phyloP scores from a whole-genome alignment of 2,329 filamentous ascomycete species.

The Coniochaeta pulveracea region DNA sequence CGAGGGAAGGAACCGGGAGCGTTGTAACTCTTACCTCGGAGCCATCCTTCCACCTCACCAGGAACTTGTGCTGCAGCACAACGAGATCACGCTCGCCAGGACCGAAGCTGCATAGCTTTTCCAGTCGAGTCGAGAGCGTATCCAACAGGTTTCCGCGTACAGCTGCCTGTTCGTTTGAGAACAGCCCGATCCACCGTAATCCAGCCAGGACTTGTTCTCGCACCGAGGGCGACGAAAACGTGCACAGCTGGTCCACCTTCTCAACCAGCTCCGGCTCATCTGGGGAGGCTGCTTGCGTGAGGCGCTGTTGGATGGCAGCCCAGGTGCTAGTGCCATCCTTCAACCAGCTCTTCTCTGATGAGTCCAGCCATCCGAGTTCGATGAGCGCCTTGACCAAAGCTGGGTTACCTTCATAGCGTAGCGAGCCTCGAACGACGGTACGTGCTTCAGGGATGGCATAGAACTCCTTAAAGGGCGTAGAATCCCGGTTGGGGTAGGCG shows the following conservation, averaged over 20 bases:
- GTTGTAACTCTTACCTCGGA: conserved; percentile 15
- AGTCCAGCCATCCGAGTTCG: conserved; percentile 50
- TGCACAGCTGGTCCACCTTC: conserved; percentile 50
- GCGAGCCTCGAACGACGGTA: conserved; percentile 55
- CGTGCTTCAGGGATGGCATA: conserved; percentile 61
- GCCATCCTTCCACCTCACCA: conserved; percentile 55
- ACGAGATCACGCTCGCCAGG: conserved; percentile 52
- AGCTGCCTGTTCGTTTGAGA: conserved; percentile 41
- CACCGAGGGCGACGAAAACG: no score
- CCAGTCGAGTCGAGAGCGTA: conserved; percentile 59
- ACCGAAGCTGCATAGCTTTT: conserved; percentile 63
- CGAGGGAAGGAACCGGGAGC: background rate
- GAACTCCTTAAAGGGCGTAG: conserved; percentile 52
- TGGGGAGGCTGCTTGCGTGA: conserved; percentile 6
- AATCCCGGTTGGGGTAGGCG: conserved; percentile 61
- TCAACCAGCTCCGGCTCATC: conserved; percentile 36
- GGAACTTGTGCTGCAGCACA: conserved; percentile 56
- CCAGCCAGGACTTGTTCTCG: no score
- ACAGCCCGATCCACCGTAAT: no score
- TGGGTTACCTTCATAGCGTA: conserved; percentile 58
- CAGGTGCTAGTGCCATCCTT: conserved; percentile 10
- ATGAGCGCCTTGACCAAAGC: conserved; percentile 58
- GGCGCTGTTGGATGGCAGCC: conserved; percentile 11
- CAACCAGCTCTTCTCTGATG: conserved; percentile 10
- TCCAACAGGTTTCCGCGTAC: conserved; percentile 56